Base-by-base conservation (phyloP, 2,329 filamentous ascomycete genomes). In the Arthrobotrys musiformis region DNA sequence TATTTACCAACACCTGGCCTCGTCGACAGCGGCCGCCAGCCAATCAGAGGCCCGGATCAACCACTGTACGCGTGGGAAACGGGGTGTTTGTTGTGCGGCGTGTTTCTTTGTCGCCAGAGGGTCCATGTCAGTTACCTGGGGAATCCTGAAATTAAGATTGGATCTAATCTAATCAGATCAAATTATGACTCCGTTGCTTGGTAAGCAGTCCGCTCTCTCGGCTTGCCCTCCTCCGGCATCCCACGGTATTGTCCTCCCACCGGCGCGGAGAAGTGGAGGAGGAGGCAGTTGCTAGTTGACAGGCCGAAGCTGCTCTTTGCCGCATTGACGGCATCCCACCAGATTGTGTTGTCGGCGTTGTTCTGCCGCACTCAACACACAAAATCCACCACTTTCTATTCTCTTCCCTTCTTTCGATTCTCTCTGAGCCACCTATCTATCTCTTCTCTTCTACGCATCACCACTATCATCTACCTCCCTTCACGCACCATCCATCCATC, bases 301-400 rank as follows among this genome's bases (percentile, higher is more conserved):
- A n/a, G n/a, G n/a, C n/a, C n/a, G n/a, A n/a, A n/a, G n/a, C n/a
- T n/a, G n/a, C n/a, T n/a, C n/a, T n/a, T n/a, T 48, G 44, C 44
- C 44, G 44, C 44, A 48, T 48, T 48, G 19, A 24, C 17, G 44
- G 13, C 44, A 2, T 1, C 2, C 17, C 42, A 46, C n/a, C n/a
- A n/a, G n/a, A 46, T 8, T 46, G 42, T 46, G 42, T 46, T 46
- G 42, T 17, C 42, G 2, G 11, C n/a, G n/a, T n/a, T n/a, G n/a
- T n/a, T n/a, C n/a, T 48, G 44, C 44, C 44, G 44, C 44, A 48
- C 19, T 48, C 44, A 48, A 48, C 44, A 48, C 19, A 48, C 19
- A 48, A 35, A 5, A 48, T 48, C 44, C 19, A 22, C 17, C 44
- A 46, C 42, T 15, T 13, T 46, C 42, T 19, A 46, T 2, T 22